Base-by-base conservation (phyloP, 176 grass and related monocot species). In the Carex parvula region DNA sequence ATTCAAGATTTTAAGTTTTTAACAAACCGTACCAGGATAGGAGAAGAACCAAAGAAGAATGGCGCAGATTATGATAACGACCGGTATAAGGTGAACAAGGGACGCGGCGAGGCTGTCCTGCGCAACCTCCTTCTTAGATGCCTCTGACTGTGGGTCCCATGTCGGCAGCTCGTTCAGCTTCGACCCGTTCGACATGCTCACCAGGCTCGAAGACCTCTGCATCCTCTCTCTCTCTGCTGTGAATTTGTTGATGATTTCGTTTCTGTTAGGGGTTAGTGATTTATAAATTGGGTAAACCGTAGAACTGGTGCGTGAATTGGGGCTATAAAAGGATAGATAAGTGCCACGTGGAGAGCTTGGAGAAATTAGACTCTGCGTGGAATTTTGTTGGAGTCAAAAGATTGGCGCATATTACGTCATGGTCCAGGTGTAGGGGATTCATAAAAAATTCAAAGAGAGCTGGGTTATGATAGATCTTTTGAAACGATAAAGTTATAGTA, bases 11-110 rank as follows among this genome's bases (percentile, higher is more conserved):
- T 30, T 44, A 44, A 44, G 37, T 39, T 44, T 53, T 4, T 11
- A 29, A 75, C 44, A 29, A 26, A 46, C 15, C 2, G 60, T 81
- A 82, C 80, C 80, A 66, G 80, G 80, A 67, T 77, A 80, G 35
- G 94, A 94, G 80, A 94, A 84, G 6, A 88, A 92, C 94, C 90
- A 97, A 53, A 97, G 91, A 33, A 97, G 60, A 73, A 92, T 67
- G 79, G 86, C 86, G 82, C 89, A 97, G 86, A 92, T 33, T 46
- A 97, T 52, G 80, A 97, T 21, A 69, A 92, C 85, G 62, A 92
- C 48, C 17, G 94, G 94, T 74, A 97, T 54, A 29, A 92, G 64
- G 59, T 97, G 91, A 79, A 97, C 86, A 46, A 94, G 80, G 39
- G 70, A 73, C 75, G 89, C 91, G 6, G 94, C 91, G 35, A 92